phyloP scores from a whole-genome alignment of 441 rosid genomes.

The Codiaeum variegatum region DNA sequence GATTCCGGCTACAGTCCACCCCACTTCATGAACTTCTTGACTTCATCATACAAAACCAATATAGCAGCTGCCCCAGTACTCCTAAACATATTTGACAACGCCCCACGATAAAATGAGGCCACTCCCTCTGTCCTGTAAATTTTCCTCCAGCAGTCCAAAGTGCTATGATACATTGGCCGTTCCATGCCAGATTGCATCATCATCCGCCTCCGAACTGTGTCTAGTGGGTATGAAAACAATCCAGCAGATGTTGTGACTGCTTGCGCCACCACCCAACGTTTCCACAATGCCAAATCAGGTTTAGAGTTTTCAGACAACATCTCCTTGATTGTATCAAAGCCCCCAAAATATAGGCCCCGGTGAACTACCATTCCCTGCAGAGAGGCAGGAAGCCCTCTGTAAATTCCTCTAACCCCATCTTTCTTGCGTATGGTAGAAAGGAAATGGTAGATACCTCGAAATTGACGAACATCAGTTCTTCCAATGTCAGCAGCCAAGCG shows the following conservation, averaged over 20 bases:
- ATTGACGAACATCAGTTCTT: constrained; percentile 67
- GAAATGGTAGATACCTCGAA: constrained; percentile 78
- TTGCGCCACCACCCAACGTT: constrained; percentile 89
- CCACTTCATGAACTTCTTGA: constrained; percentile 83
- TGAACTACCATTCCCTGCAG: constrained; percentile 82
- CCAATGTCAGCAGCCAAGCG: constrained; percentile 95
- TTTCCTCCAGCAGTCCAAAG: constrained; percentile 78
- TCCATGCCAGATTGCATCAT: constrained; percentile 96
- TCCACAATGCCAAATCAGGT: constrained; percentile 70
- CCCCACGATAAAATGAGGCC: constrained; percentile 82
- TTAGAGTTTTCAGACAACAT: constrained; percentile 47
- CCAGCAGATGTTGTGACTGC: constrained; percentile 90
- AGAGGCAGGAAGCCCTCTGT: constrained; percentile 87
- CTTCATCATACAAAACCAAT: constrained; percentile 80
- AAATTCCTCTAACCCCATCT: constrained; percentile 78
- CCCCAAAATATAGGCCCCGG: constrained; percentile 84
- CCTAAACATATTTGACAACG: constrained; percentile 76
- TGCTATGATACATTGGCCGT: constrained; percentile 57
- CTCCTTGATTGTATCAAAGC: constrained; percentile 88
- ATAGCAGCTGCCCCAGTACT: constrained; percentile 91
- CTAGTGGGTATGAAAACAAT: constrained; percentile 75
- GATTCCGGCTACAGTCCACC: constrained; percentile 45
- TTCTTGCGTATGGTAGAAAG: constrained; percentile 54
- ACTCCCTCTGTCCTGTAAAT: constrained; percentile 73
- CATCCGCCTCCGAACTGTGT: constrained; percentile 83